These are phyloP conservation scores for Fusarium sp. DNA, from an alignment of 2,329 filamentous ascomycete species.

Conservation along the genomic window DNA sequence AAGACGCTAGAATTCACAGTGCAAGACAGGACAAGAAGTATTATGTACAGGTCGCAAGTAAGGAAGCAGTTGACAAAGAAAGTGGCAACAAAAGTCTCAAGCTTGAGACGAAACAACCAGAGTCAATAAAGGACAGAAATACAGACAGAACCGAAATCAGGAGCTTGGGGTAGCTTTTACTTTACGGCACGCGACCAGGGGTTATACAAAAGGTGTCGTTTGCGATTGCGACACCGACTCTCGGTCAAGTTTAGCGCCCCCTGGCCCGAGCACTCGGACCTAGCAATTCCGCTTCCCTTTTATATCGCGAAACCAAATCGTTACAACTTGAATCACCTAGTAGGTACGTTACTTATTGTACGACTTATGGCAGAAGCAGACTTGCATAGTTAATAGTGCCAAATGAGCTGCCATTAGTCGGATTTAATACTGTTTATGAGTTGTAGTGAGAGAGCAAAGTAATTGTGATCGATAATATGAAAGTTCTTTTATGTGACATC, in stretches of 20 bases:
- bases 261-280: slow-evolving; percentile 16
- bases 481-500: not conserved
- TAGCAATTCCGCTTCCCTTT: not conserved
- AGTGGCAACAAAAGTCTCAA: not conserved
- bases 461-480: not conserved
- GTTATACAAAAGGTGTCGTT: slow-evolving; percentile 14
- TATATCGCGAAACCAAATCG: not conserved
- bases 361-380: not conserved
- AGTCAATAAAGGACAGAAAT: not conserved
- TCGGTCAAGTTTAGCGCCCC: slow-evolving; percentile 2
- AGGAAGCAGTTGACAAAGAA: not conserved
- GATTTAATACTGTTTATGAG: not conserved
- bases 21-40: not conserved
- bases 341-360: not conserved
- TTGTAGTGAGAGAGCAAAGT: not conserved
- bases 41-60: slow-evolving; percentile 22
- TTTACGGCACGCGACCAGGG: slow-evolving; percentile 26
- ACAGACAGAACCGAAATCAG: slow-evolving; percentile 1
- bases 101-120: not conserved
- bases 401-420: not conserved
- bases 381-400: not conserved
- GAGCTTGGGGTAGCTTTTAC: slow-evolving; percentile 26
- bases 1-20: not conserved
- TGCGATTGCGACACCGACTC: slow-evolving; percentile 21
- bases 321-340: not conserved